Base-by-base conservation (phyloP, 1,284 basidiomycete species). In the Phlebopus sp. region DNA sequence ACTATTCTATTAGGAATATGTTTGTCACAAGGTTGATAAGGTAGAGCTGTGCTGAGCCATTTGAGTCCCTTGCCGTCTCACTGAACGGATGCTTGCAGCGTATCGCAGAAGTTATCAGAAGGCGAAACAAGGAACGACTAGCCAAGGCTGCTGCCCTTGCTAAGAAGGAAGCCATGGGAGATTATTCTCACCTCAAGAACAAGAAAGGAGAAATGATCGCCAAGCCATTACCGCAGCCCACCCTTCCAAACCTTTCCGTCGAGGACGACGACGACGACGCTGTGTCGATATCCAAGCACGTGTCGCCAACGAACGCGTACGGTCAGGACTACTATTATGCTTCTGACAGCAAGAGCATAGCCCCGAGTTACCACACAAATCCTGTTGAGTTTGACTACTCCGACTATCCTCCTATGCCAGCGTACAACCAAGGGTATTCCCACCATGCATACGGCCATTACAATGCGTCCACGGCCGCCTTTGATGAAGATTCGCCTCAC, bases 1-100 rank as follows among this genome's bases (percentile, higher is more conserved):
- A 45, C 63, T 51, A 38, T 35, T 37, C 15, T 30, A 56, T 30
- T 65, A 95, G 84, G 96, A 98, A 78, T 98, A 97, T 71, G 93
- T 92, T 68, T 98, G 95, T 70, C 92, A 98, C 75, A 97, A 98
- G 73, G 92, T 97, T 47, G 96, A 98, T 74, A 97, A 97, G 82
- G 88, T 90, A n/a, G n/a, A n/a, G n/a, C n/a, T n/a, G 62, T 55
- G 59, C 21, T 37, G 23, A 5, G 17, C 40, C 27, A 29, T 45
- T 40, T 27, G 35, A 6, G 23, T 41, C 27, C 47, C 50, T 11
- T 42, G 37, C 38, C 42, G 9, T 6, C 14, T 38, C 32, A 25
- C 42, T 54, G 42, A 54, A 44, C 44, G 49, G 15, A 42, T 42
- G 9, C 21, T 52, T 42, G 46, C 36, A 89, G 85, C 90, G 96